A percentile compares a stretch with the other conserved stretches of the same genome.
phyloP scores from a whole-genome alignment of 2,329 filamentous ascomycete species.

The Zasmidium cellare region DNA sequence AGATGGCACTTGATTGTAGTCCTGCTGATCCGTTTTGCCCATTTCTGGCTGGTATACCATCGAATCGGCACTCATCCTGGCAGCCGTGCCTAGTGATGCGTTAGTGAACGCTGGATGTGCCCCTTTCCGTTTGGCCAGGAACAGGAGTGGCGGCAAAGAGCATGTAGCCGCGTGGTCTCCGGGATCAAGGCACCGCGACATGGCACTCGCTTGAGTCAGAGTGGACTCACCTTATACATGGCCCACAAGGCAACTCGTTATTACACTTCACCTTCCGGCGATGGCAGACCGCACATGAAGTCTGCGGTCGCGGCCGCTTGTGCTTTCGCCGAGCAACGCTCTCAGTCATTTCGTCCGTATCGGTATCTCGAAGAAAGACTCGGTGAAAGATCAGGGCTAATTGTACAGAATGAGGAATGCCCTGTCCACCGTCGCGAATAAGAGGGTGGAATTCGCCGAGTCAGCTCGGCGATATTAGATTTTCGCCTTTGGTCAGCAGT shows the following conservation, averaged over 20 bases:
- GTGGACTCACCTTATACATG: slow-evolving; percentile 9
- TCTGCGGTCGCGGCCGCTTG: slow-evolving; percentile 14
- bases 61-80: slow-evolving; percentile 13
- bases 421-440: no score
- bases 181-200: no score
- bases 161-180: no score
- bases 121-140: no score
- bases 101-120: neutral
- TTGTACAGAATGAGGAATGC: no score
- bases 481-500: no score
- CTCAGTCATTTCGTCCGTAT: slow-evolving; percentile 5
- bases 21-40: neutral
- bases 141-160: no score
- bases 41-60: slow-evolving; percentile 4
- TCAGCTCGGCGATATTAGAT: no score
- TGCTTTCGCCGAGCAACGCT: slow-evolving; percentile 8
- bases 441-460: no score
- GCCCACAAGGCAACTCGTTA: slow-evolving; percentile 13
- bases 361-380: no score
- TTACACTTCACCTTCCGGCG: slow-evolving; percentile 14
- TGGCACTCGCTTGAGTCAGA: no score
- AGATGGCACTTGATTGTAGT: neutral
- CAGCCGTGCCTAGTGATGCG: slow-evolving; percentile 6
- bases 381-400: no score
- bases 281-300: slow-evolving; percentile 15